Evolutionary conservation across 208 protist genomes (phyloP).

Genomic region (Balamuthia mandrillaris): DNA sequence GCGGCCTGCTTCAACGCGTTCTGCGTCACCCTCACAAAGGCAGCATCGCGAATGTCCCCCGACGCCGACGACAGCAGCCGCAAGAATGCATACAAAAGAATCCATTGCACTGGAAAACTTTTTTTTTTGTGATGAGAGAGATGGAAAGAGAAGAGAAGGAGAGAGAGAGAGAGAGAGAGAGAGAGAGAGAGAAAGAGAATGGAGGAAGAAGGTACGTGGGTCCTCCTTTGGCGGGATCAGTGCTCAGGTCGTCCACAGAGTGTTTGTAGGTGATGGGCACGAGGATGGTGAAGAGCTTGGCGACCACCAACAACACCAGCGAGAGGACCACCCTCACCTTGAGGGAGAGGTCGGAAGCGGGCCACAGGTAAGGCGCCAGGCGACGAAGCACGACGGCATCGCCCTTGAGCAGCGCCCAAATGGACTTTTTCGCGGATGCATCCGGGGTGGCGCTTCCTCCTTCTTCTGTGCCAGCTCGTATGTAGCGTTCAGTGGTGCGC

Average conservation of each 20-base stretch:
- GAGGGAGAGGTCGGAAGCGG: constrained; percentile 26
- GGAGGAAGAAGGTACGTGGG: no score
- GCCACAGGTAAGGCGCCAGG: constrained; percentile 51
- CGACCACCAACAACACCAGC: constrained; percentile 36
- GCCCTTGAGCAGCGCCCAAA: no score
- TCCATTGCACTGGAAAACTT: constrained; percentile 45
- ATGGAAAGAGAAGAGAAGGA: no score
- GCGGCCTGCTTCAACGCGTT: not conserved
- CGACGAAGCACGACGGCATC: not conserved
- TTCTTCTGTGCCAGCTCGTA: no score
- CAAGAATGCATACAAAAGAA: constrained; percentile 1
- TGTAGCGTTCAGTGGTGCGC: no score
- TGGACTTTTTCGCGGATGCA: no score
- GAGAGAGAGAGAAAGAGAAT: no score
- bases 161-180: no score
- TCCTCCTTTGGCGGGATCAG: no score
- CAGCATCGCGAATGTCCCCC: constrained; percentile 60
- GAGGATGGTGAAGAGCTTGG: constrained; percentile 45
- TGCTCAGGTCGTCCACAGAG: not conserved
- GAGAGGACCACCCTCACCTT: constrained; percentile 43
- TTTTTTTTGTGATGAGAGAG: no score
- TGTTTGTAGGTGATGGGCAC: not conserved
- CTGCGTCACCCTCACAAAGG: constrained; percentile 57
- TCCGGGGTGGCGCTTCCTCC: no score
- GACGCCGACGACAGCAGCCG: constrained; percentile 46